Evolutionary conservation across 2,329 filamentous ascomycete genomes (phyloP), one percentile per base, ranked within the genome.

Genomic region (Arthrobotrys iridis): DNA sequence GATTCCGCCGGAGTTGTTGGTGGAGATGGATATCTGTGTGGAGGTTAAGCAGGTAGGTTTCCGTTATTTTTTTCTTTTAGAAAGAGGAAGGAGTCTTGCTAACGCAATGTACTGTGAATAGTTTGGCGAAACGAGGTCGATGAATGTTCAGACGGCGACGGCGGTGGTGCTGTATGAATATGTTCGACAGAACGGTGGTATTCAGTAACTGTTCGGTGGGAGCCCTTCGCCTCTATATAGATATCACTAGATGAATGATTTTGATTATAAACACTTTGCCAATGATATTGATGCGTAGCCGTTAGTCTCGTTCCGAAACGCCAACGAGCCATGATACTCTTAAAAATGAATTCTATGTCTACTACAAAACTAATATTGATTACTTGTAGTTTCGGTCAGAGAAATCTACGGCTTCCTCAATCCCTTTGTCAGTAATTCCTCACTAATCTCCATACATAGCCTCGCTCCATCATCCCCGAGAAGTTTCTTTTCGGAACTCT

Each of bases 61-160:
- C 15, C 15, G 2, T 6, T 2, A 4, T 63, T 11, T 1, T 18
- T 15, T 15, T 20, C 20, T 20, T 33, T 45, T 2, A 30, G 48
- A 33, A 11, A 6, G 5, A 13, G 24, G 28, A 11, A 13, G 1
- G 55, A 8, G 22, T 18, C 5, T 28, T 20, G 45, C 62, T 75
- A 45, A 67, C 24, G 4, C 8, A 11, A 10, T n/a, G n/a, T n/a
- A n/a, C n/a, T 43, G 20, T 24, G 46, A 26, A 63, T 50, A 75
- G 71, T 75, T 75, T 55, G 85, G 85, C 0, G 82, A 86, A 4
- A 87, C 85, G 30, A 82, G 85, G 77, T 86, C 85, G 78, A 80
- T 87, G 80, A 87, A 87, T 79, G 85, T 87, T 74, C 85, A 87
- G 80, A 86, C 85, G 22, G 85, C 85, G 10, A 84, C 84, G 11